These are phyloP conservation scores for Bauhinia variegata DNA, from an alignment of 306 rosid species.

Conservation along the genomic window DNA sequence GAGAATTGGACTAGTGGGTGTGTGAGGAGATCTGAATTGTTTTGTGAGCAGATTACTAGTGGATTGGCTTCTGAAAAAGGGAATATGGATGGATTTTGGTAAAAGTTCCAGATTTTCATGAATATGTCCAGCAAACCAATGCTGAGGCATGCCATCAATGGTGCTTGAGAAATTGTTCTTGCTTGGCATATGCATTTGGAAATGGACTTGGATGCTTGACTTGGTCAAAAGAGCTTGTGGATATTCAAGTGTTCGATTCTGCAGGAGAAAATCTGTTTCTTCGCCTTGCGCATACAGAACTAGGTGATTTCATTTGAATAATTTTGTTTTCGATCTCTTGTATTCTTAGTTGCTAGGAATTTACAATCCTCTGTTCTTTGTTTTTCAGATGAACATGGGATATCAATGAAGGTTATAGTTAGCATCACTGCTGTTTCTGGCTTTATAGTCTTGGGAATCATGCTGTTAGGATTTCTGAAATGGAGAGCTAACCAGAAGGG, in stretches of 20 bases:
- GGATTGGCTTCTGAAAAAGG: neutral
- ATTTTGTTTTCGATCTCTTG: no score
- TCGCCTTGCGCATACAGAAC: conserved; percentile 58
- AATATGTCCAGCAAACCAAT: neutral
- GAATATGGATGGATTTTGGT: conserved; percentile 35
- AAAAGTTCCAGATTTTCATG: conserved; percentile 55
- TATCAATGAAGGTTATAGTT: no score
- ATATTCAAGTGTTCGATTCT: conserved; percentile 38
- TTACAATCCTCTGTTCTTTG: no score
- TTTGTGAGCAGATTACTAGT: conserved; percentile 40
- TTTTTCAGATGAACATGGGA: no score
- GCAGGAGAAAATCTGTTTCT: conserved; percentile 45
- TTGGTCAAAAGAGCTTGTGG: conserved; percentile 52
- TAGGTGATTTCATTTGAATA: conserved; percentile 12
- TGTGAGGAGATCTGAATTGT: conserved; percentile 45
- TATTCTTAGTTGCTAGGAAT: no score
- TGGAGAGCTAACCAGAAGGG: no score
- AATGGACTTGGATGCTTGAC: conserved; percentile 61
- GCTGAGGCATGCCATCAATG: neutral
- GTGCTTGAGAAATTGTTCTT: conserved; percentile 47
- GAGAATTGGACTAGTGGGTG: conserved; percentile 59
- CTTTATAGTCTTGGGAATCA: no score
- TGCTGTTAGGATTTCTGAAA: no score
- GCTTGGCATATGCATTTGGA: conserved; percentile 56
- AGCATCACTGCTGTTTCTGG: no score